Conservation (phyloP, 2,329 filamentous ascomycete genomes). For the Remersonia thermophila region DNA sequence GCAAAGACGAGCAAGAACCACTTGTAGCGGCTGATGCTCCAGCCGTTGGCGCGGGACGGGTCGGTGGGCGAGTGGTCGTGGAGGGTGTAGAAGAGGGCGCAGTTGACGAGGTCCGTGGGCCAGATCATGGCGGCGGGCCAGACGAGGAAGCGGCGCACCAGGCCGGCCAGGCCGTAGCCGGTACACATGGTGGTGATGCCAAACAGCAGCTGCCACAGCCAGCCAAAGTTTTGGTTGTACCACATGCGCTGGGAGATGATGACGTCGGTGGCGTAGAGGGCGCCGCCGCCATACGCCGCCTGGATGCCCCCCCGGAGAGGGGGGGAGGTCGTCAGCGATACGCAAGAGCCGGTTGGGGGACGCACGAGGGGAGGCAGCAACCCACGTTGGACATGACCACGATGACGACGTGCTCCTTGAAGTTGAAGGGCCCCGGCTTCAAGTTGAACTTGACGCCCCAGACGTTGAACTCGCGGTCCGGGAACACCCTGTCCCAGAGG, state of each 20-base stretch:
- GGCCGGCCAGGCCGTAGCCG: conserved; percentile 50
- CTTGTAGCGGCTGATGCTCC: conserved; percentile 50
- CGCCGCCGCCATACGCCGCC: conserved; percentile 46
- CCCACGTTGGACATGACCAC: conserved; percentile 53
- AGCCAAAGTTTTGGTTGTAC: conserved; percentile 45
- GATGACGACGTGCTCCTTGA: conserved; percentile 50
- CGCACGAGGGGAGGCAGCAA: conserved; percentile 2
- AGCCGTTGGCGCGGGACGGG: conserved; percentile 42
- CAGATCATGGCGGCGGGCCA: conserved; percentile 54
- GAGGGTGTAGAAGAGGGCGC: conserved; percentile 50
- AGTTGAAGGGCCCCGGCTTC: conserved; percentile 46
- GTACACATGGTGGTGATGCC: conserved; percentile 50
- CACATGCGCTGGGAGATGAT: conserved; percentile 42
- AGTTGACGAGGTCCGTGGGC: conserved; percentile 48
- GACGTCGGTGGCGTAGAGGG: conserved; percentile 43
- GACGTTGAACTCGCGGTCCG: conserved; percentile 37
- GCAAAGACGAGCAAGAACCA: conserved; percentile 47
- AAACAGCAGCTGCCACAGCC: conserved; percentile 47
- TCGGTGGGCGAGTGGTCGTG: conserved; percentile 47
- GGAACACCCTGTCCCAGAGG: conserved; percentile 43
- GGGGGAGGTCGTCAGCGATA: too few species aligned
- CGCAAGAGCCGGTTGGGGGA: not conserved
- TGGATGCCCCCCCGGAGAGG: too few species aligned
- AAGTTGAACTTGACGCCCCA: conserved; percentile 44
- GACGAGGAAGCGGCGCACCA: conserved; percentile 46